Base-by-base conservation (phyloP, 345 rosid genomes). In the Syzygium grande region DNA sequence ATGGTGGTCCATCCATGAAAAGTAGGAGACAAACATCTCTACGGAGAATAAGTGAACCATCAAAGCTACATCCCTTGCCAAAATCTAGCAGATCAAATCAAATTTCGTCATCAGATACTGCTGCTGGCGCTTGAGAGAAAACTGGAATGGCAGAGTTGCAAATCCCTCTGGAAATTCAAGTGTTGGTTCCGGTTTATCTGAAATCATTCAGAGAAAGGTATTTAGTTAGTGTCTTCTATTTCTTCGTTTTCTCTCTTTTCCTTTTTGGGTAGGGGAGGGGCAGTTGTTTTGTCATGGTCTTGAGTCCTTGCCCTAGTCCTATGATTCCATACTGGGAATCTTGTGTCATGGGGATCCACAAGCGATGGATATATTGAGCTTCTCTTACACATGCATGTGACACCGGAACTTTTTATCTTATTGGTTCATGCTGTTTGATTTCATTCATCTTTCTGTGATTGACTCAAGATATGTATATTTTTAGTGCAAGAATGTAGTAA, bases 401-500 rank as follows among this genome's bases (percentile, higher is more conserved):
- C 68, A 56, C 49, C 14, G 25, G 25, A 73, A 73, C 80, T 61
- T 53, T 86, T 29, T 46, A 84, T 87, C 53, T 43, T 84, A 46
- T 85, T 86, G 55, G 86, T 63, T 63, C 22, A 34, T 68, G 21
- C 53, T 52, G 84, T 53, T 59, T 38, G 53, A 23, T 54, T 86
- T 59, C 52, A 52, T 27, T 79, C 29, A 11, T 77, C 22, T 16
- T 21, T 56, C 38, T 17, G 15, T 63, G 21, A 59, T 87, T 79
- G 84, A 65, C 46, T 73, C 27, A 38, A 73, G 49, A 34, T 80
- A 51, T 86, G 59, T 86, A 86, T n/a, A 85, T 90, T 51, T 89
- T 90, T 94, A 98, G 99, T 97, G 97, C 92, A 98, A 97, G 92
- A 96, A 91, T 89, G 99, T 95, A 77, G 88, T 95, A 41, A 92